Base-by-base conservation (phyloP, 306 rosid species). In the Ziziphus jujuba region DNA sequence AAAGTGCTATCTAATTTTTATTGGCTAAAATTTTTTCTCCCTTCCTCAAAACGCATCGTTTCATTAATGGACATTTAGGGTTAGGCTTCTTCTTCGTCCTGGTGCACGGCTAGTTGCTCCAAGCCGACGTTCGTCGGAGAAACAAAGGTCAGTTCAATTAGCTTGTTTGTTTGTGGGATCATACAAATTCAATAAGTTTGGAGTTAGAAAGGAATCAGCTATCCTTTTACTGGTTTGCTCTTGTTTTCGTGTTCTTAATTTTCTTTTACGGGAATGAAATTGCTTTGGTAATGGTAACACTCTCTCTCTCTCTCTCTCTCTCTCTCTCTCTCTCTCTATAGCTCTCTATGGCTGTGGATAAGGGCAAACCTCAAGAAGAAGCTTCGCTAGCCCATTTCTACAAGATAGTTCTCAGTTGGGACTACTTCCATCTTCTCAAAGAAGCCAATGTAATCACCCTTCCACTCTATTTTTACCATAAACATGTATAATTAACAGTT, bases 351-450 rank as follows among this genome's bases (percentile, higher is more conserved):
- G 91, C 91, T 40, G 77, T 89, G 59, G 96, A 85, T 36, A 84
- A 70, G 74, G 86, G 82, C 53, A 81, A 57, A 75, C 81, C 84
- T 44, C 67, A 79, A 10, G 92, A 86, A 66, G 96, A 86, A 43
- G 83, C 93, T 25, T 81, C 80, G 52, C 71, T 82, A 55, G 85
- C 77, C 36, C 93, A 93, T 58, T 90, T 92, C 81, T 77, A 86
- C 65, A 81, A 76, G 73, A 84, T 84, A 50, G 56, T 92, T 75
- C 97, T 92, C 50, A 75, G 87, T 34, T 92, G 97, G 96, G 84
- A 92, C 74, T 87, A 81, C 59, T 69, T 79, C 59, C 82, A 75
- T 53, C 83, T 92, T 25, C 69, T 77, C 43, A 76, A 79, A 68
- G 80, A 86, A 12, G 60, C 84, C 45, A 56, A 78, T 49, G 98